A percentile compares a stretch with the other conserved stretches of the same genome.
These are phyloP conservation scores for Thermomucor indicae-seudaticae DNA, from an alignment of 371 early-diverging fungal genomes.

Conservation along the genomic window DNA sequence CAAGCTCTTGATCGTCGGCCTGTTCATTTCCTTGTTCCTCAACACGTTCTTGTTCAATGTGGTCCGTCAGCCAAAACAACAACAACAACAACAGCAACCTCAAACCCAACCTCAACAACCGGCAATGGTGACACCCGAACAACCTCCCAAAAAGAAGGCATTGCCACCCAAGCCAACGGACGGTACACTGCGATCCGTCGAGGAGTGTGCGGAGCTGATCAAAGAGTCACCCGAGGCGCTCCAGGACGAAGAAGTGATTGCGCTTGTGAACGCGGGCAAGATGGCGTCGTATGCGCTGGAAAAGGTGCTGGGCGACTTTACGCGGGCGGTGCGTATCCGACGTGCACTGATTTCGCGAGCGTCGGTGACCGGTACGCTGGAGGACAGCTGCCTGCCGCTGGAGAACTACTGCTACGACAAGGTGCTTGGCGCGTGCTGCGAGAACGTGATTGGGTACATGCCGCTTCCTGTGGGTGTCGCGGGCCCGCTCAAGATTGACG, in stretches of 20 bases:
- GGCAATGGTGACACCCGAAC: not conserved
- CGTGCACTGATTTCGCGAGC: conserved; percentile 71
- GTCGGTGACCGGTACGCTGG: conserved; percentile 57
- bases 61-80: conserved; percentile 35
- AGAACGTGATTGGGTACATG: conserved; percentile 94
- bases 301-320: conserved; percentile 69
- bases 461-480: conserved; percentile 94
- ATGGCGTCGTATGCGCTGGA: conserved; percentile 84
- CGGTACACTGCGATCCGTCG: conserved; percentile 31
- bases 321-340: conserved; percentile 82
- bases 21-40: conserved; percentile 50
- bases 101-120: not conserved
- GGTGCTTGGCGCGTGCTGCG: conserved; percentile 92
- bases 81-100: not conserved
- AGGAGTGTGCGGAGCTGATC: conserved; percentile 57
- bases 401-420: conserved; percentile 85
- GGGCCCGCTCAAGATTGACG: conserved; percentile 80
- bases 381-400: conserved; percentile 66
- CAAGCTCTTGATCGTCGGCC: conserved; percentile 48
- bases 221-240: conserved; percentile 45
- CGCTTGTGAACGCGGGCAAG: conserved; percentile 69
- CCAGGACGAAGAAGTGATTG: conserved; percentile 72
- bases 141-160: conserved; percentile 7
- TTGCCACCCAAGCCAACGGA: conserved; percentile 5
- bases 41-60: conserved; percentile 59